These are phyloP conservation scores for Brassica hybrid DNA, from an alignment of 441 rosid genomes.

Conservation along the genomic window DNA sequence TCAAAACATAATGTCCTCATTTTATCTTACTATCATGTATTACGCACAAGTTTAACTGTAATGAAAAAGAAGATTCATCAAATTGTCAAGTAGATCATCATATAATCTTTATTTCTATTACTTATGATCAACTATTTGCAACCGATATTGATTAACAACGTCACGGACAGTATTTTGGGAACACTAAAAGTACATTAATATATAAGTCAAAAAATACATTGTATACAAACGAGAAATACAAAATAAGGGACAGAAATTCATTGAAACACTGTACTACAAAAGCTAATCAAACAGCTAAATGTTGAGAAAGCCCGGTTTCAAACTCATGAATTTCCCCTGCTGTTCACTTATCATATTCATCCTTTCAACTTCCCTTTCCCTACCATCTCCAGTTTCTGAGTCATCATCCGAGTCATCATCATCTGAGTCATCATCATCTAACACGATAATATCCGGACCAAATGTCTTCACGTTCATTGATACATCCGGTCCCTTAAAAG, in stretches of 20 bases:
- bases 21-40: not conserved
- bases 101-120: not conserved
- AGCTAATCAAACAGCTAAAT: conserved; percentile 57
- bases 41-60: not conserved
- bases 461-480: not conserved
- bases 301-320: conserved; percentile 41
- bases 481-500: conserved; percentile 9
- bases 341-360: conserved; percentile 42
- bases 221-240: not conserved
- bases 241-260: not conserved
- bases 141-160: not conserved
- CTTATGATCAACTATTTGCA: not conserved
- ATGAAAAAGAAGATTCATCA: not conserved
- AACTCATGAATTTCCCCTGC: conserved; percentile 41
- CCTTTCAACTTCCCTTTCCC: conserved; percentile 34
- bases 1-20: conserved; percentile 2
- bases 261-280: not conserved
- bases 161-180: not conserved
- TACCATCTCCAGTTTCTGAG: conserved; percentile 19
- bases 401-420: conserved; percentile 44
- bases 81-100: not conserved
- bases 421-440: conserved; percentile 49
- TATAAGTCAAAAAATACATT: too few species aligned
- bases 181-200: too few species aligned
- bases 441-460: conserved; percentile 41